These are phyloP conservation scores for Diplodia scrobiculata DNA, from an alignment of 2,329 filamentous ascomycete species.

Conservation along the genomic window DNA sequence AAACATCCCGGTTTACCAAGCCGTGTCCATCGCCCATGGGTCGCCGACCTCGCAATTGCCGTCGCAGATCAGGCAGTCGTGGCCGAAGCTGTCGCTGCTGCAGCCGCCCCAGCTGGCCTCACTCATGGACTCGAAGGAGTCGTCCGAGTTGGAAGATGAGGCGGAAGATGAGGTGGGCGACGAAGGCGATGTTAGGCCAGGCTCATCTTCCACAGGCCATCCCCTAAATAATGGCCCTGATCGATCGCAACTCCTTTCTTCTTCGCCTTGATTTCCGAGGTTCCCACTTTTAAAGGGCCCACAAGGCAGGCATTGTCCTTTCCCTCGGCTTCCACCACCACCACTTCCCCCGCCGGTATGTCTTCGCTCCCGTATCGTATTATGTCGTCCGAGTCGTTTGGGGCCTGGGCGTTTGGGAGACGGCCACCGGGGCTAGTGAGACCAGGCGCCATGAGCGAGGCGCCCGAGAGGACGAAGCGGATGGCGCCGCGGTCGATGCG, in stretches of 20 bases:
- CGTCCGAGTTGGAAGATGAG: not conserved
- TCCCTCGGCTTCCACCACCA: constrained; percentile 88
- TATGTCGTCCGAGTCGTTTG: constrained; percentile 46
- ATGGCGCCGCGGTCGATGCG: constrained; percentile 95
- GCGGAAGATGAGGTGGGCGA: constrained; percentile 19
- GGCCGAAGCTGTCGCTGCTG: constrained; percentile 21
- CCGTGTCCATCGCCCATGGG: constrained; percentile 23
- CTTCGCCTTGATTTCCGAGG: constrained; percentile 88
- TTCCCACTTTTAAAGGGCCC: constrained; percentile 78
- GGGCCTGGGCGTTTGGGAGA: constrained; percentile 61
- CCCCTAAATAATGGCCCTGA: constrained; percentile 88
- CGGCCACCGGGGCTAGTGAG: constrained; percentile 81
- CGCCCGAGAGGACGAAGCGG: constrained; percentile 90
- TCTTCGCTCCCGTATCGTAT: constrained; percentile 61
- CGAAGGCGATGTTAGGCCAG: constrained; percentile 50
- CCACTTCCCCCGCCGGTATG: constrained; percentile 76
- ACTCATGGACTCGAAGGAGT: constrained; percentile 23
- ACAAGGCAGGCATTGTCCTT: constrained; percentile 91
- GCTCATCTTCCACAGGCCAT: constrained; percentile 83
- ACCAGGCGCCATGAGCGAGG: constrained; percentile 93
- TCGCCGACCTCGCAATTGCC: constrained; percentile 20
- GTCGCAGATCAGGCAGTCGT: constrained; percentile 25
- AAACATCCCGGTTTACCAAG: constrained; percentile 7
- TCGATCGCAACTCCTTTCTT: constrained; percentile 94
- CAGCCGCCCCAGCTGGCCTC: constrained; percentile 23